Evolutionary conservation across 2,329 filamentous ascomycete genomes (phyloP).

Genomic region (Fusarium multiceps): DNA sequence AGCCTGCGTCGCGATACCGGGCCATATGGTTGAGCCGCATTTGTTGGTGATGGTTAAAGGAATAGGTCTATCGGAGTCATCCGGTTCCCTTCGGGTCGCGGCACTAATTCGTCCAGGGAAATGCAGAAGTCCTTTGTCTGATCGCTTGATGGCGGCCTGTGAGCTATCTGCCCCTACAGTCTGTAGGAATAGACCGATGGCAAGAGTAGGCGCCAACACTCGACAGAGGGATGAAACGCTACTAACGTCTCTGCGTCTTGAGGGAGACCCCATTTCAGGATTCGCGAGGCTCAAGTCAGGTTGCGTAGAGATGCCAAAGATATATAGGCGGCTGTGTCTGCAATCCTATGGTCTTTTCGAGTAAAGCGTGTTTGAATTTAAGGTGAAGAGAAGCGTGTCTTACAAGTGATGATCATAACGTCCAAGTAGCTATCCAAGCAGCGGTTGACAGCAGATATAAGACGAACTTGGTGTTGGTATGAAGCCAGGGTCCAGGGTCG

Average conservation of each 20-base stretch:
- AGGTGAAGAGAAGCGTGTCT: slow-evolving; percentile 13
- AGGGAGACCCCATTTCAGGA: slow-evolving; percentile 33
- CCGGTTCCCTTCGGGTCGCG: slow-evolving; percentile 30
- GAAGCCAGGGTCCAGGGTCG: slow-evolving; percentile 14
- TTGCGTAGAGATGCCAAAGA: background rate
- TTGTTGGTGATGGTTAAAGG: slow-evolving; percentile 78
- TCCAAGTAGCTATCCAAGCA: slow-evolving; percentile 16
- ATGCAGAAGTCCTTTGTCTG: slow-evolving; percentile 46
- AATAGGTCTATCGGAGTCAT: slow-evolving; percentile 51
- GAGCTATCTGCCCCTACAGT: slow-evolving; percentile 25
- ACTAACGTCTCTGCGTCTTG: slow-evolving; percentile 18
- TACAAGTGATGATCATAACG: slow-evolving; percentile 22
- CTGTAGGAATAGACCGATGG: slow-evolving; percentile 37
- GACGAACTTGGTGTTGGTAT: slow-evolving; percentile 11
- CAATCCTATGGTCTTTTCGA: slow-evolving; percentile 1
- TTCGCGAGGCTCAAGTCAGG: background rate
- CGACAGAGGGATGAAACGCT: slow-evolving; percentile 38
- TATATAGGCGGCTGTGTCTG: background rate
- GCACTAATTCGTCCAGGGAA: slow-evolving; percentile 43
- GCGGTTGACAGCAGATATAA: slow-evolving; percentile 22
- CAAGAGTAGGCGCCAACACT: slow-evolving; percentile 37
- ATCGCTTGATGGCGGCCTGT: slow-evolving; percentile 32
- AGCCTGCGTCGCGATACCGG: slow-evolving; percentile 78
- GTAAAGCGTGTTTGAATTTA: slow-evolving; percentile 5
- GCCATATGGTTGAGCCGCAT: slow-evolving; percentile 79